These are phyloP conservation scores for Panaeolus cyanescens DNA, from an alignment of 768 basidiomycete genomes.

Conservation along the genomic window DNA sequence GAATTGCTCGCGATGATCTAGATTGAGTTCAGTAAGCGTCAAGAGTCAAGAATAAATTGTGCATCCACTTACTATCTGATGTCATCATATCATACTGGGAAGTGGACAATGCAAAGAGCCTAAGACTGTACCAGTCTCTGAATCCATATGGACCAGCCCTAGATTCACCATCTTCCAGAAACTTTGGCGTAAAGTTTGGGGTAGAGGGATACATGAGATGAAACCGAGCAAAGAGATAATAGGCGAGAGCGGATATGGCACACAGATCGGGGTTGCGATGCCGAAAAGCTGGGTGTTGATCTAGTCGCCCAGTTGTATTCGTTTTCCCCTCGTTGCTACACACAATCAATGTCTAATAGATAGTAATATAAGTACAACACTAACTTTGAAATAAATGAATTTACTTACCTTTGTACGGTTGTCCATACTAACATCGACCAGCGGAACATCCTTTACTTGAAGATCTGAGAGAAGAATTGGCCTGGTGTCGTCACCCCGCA, in stretches of 20 bases:
- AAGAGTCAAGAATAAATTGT: background rate
- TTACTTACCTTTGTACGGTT: background rate
- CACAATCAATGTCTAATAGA: slow-evolving; percentile 27
- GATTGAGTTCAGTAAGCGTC: background rate
- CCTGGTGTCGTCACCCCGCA: background rate
- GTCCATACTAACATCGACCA: background rate
- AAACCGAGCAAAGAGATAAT: slow-evolving; percentile 27
- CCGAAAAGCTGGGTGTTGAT: slow-evolving; percentile 30
- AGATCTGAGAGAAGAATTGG: background rate
- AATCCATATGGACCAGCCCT: background rate
- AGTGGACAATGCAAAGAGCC: background rate
- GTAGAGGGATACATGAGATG: slow-evolving; percentile 19
- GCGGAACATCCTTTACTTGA: background rate
- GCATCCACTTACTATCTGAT: background rate
- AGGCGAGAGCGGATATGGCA: slow-evolving; percentile 22
- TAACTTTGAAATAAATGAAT: background rate
- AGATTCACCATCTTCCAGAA: slow-evolving; percentile 3
- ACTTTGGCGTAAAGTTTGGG: slow-evolving; percentile 28
- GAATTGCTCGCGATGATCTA: background rate
- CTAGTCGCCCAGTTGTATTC: slow-evolving; percentile 28
- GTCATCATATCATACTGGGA: background rate
- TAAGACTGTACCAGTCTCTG: background rate
- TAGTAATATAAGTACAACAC: background rate
- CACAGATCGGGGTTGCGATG: slow-evolving; percentile 30
- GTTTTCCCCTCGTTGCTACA: slow-evolving; percentile 29